Conservation (phyloP, 2,329 filamentous ascomycete species). For the Teratosphaeria viscida region DNA sequence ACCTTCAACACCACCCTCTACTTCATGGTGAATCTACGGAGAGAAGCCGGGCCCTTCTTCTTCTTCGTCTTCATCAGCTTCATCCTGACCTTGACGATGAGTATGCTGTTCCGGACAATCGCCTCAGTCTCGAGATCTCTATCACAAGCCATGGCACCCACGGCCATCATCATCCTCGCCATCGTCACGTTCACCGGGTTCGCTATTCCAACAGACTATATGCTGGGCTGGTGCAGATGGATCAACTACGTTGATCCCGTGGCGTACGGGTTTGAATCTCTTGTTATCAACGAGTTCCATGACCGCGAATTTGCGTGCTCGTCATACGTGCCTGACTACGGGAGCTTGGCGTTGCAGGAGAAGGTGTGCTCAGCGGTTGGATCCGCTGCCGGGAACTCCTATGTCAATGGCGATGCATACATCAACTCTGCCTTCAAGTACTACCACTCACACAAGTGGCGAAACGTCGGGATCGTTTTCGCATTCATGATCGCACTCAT, state of each 20-base stretch:
- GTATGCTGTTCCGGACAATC: conserved; percentile 75
- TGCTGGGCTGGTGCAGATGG: conserved; percentile 74
- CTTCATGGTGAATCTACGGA: conserved; percentile 74
- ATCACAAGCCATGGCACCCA: conserved; percentile 46
- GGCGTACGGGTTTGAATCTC: conserved; percentile 66
- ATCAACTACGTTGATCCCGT: conserved; percentile 71
- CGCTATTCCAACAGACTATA: conserved; percentile 46
- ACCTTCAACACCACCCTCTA: conserved; percentile 73
- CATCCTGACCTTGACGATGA: conserved; percentile 64
- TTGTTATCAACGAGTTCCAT: conserved; percentile 65
- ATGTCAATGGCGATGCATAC: conserved; percentile 30
- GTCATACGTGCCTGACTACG: conserved; percentile 33
- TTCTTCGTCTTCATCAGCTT: conserved; percentile 73
- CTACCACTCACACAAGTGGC: conserved; percentile 34
- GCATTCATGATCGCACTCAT: conserved; percentile 36
- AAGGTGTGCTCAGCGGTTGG: conserved; percentile 33
- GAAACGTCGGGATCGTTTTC: conserved; percentile 37
- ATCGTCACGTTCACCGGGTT: conserved; percentile 63
- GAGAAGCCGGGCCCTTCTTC: conserved; percentile 69
- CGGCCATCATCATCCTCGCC: conserved; percentile 47
- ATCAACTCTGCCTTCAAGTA: conserved; percentile 24
- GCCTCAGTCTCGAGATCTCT: conserved; percentile 63
- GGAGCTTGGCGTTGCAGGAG: conserved; percentile 19
- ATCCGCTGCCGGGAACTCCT: conserved; percentile 27
- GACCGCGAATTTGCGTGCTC: conserved; percentile 47